Evolutionary conservation across 2,329 filamentous ascomycete species (phyloP).

Genomic region (Alternaria solani): DNA sequence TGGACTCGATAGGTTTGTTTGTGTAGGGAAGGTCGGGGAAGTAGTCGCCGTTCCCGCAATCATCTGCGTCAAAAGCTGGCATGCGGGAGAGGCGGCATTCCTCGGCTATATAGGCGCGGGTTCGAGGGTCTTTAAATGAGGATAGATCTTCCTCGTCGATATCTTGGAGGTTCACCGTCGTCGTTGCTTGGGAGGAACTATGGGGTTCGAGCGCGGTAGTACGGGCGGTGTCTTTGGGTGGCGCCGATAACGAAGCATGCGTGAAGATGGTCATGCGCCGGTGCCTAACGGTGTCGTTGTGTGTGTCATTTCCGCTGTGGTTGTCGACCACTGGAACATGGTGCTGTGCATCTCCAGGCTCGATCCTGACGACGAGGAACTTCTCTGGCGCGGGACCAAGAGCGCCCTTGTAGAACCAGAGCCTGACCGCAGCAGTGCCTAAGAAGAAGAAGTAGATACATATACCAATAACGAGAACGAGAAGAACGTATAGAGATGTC

Average conservation of each 20-base stretch:
- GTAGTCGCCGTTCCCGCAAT: conserved; percentile 39
- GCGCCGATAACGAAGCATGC: not conserved
- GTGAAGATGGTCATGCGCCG: conserved; percentile 5
- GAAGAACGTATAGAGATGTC: conserved; percentile 23
- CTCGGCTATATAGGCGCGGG: conserved; percentile 29
- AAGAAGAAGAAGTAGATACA: conserved; percentile 32
- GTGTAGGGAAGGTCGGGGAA: conserved; percentile 36
- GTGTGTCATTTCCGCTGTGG: not conserved
- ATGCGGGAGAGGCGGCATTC: conserved; percentile 35
- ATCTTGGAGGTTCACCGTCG: conserved; percentile 19
- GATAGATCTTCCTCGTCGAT: conserved; percentile 8
- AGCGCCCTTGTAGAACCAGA: conserved; percentile 38
- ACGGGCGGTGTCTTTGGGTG: not conserved
- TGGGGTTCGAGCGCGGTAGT: conserved; percentile 2
- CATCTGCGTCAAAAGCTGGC: conserved; percentile 39
- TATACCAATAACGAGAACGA: conserved; percentile 24
- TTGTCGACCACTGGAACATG: not conserved
- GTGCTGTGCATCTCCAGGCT: not conserved
- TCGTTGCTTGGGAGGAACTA: not conserved
- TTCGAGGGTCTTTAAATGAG: conserved; percentile 10
- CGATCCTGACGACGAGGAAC: conserved; percentile 28
- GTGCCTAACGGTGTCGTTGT: not conserved
- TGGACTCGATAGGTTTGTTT: conserved; percentile 14
- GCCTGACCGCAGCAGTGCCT: conserved; percentile 27
- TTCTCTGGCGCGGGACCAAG: conserved; percentile 27